Evolutionary conservation across 768 basidiomycete genomes (phyloP).

Genomic region (Tylopilus sp.): DNA sequence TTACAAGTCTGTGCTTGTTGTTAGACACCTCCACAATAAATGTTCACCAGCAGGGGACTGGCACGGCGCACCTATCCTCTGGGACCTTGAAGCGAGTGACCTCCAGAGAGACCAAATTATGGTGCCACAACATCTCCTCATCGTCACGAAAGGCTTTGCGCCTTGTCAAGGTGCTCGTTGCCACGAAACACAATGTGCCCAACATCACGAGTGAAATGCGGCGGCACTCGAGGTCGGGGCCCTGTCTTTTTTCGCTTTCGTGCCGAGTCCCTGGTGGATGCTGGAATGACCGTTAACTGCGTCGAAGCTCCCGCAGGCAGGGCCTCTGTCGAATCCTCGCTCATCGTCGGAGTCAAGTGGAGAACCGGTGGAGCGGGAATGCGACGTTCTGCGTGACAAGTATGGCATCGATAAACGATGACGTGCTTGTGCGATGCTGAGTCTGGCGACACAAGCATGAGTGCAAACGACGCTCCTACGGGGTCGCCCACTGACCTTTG

Average conservation of each 20-base stretch:
- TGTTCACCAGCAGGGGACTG: neutral
- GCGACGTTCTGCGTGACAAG: slow-evolving; percentile 55
- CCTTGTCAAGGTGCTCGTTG: slow-evolving; percentile 40
- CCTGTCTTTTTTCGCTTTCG: slow-evolving; percentile 18
- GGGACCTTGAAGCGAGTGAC: neutral
- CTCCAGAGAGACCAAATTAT: neutral
- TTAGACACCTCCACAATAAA: neutral
- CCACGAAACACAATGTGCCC: slow-evolving; percentile 71
- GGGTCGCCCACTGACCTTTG: slow-evolving; percentile 44
- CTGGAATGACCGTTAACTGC: neutral
- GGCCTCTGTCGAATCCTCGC: neutral
- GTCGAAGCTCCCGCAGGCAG: neutral
- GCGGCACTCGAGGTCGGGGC: slow-evolving; percentile 41
- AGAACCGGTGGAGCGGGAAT: slow-evolving; percentile 63
- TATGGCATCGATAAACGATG: slow-evolving; percentile 55
- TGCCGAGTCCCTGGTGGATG: neutral
- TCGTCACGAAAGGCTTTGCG: neutral
- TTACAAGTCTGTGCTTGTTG: neutral
- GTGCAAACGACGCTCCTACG: neutral
- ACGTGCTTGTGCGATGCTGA: slow-evolving; percentile 49
- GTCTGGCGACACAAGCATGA: slow-evolving; percentile 28
- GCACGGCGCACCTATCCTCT: neutral
- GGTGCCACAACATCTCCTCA: neutral
- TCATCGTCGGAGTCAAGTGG: neutral
- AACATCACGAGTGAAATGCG: slow-evolving; percentile 57